Base-by-base conservation (phyloP, 768 basidiomycete species). In the Amanita inopinata region DNA sequence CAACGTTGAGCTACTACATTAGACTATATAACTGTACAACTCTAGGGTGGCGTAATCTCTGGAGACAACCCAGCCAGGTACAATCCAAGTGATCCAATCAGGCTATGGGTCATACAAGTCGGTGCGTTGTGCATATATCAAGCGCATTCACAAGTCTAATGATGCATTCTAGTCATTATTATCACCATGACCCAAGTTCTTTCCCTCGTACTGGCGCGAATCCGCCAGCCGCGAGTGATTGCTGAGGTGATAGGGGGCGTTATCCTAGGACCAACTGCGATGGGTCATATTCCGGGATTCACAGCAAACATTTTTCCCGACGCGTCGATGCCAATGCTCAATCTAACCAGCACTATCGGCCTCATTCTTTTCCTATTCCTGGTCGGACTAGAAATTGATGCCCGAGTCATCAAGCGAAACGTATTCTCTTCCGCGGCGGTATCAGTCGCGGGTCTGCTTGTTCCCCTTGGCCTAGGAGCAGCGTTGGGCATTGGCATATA, bases 241-340 rank as follows among this genome's bases (percentile, higher is more conserved):
- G 80, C 91, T 31, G 93, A 97, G 58, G 83, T 96, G 46, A 76
- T 97, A 43, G 89, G 82, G 0, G 94, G 94, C 15, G 79, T 98
- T 49, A 53, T 97, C 15, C 71, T 97, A 8, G 92, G 91, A 31
- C 78, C 78, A 0, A 69, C 76, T 0, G 74, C 84, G 7, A 77
- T 88, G 73, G 88, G 88, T 2, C 77, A 76, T 19, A 88, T 91
- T 46, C 88, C 85, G 0, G 56, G 67, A 28, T 94, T 91, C 64
- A 67, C 61, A n/a, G 37, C 60, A 5, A 53, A 59, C 30, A 80
- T 86, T 48, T 85, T 83, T 59, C 80, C 81, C 0, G 34, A 53
- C 0, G 53, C 41, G 3, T 73, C 71, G 7, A 64, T 78, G 51
- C 62, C 77, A 4, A 56, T 79, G 50, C 74, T 92, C 43, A 77